Evolutionary conservation across 2,329 filamentous ascomycete species (phyloP).

Genomic region (Claviceps pusilla): DNA sequence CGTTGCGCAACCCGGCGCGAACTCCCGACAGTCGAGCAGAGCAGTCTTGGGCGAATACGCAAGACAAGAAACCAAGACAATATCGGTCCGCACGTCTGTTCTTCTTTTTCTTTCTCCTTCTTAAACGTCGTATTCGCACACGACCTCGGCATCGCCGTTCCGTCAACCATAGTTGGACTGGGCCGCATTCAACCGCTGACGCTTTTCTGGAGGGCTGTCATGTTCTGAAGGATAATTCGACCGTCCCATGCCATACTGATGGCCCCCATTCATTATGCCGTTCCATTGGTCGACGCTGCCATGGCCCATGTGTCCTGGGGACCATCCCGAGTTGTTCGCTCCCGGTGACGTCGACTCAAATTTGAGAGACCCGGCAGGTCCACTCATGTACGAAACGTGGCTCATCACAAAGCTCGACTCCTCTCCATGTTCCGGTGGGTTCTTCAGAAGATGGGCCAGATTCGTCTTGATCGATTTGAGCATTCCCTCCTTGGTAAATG

Average conservation of each 20-base stretch:
- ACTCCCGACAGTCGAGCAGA: not conserved
- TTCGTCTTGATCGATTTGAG: slow-evolving; percentile 79
- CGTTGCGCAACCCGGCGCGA: not conserved
- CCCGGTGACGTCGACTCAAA: slow-evolving; percentile 39
- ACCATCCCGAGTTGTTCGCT: slow-evolving; percentile 32
- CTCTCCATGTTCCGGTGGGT: slow-evolving; percentile 32
- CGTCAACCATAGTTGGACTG: slow-evolving; percentile 25
- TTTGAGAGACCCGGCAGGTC: slow-evolving; percentile 24
- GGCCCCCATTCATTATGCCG: slow-evolving; percentile 28
- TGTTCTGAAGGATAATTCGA: slow-evolving; percentile 17
- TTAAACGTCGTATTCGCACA: not conserved
- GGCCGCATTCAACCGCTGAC: slow-evolving; percentile 34
- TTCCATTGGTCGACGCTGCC: slow-evolving; percentile 30
- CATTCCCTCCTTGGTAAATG: slow-evolving; percentile 82
- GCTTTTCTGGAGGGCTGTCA: slow-evolving; percentile 35
- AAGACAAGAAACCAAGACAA: not conserved
- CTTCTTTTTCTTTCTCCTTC: not conserved
- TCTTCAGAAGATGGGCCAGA: slow-evolving; percentile 66
- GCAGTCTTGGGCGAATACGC: not conserved
- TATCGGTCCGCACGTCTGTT: not conserved
- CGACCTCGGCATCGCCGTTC: not conserved
- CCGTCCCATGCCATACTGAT: slow-evolving; percentile 22
- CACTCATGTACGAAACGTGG: slow-evolving; percentile 21
- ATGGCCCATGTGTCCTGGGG: slow-evolving; percentile 36
- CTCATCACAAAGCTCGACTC: slow-evolving; percentile 19